Base-by-base conservation (phyloP, 108 stramenopile species). In the Pseudonitzschia multistriata region DNA sequence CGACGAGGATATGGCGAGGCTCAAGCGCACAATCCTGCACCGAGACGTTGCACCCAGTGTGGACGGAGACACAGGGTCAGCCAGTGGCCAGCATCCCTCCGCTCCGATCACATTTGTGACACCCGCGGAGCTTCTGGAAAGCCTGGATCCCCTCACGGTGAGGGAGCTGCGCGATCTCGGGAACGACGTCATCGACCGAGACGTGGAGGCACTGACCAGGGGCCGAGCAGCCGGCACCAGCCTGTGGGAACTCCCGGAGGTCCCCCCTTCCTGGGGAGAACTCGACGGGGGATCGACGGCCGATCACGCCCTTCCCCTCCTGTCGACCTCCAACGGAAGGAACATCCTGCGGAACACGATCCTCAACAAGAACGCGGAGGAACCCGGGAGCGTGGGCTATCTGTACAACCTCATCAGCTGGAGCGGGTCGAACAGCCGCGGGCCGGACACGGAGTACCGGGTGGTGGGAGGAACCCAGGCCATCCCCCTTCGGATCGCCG, bases 331-430 rank as follows among this genome's bases (percentile, higher is more conserved):
- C 36, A 53, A 66, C 29, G 65, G 40, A 5, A 4, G 65, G n/a
- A 52, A 49, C 65, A 66, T 66, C 40, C 65, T 66, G 19, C 35
- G 65, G 4, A n/a, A 47, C 19, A 42, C 7, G 7, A 47, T 66
- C n/a, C 65, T 42, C 65, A 66, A 66, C 29, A 66, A 66, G 40
- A 66, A 66, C 65, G 65, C 65, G 6, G 39, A 66, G 6, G 65
- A 66, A 47, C 65, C 65, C n/a, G 4, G 7, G 25, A 27, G 25
- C 5, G 65, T 66, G 22, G 5, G 40, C 40, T 66, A 66, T 53
- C 65, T 66, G 36, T 66, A 66, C 65, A 66, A 66, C 42, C 40
- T 66, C 29, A 39, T 66, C 49, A 45, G 39, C 42, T 66, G 25
- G 29, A 53, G 40, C 7, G 65, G 65, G 65, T 40, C 29, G 5